Evolutionary conservation across 108 stramenopile species (phyloP).

Genomic region (Fragilariopsis cylindrus): DNA sequence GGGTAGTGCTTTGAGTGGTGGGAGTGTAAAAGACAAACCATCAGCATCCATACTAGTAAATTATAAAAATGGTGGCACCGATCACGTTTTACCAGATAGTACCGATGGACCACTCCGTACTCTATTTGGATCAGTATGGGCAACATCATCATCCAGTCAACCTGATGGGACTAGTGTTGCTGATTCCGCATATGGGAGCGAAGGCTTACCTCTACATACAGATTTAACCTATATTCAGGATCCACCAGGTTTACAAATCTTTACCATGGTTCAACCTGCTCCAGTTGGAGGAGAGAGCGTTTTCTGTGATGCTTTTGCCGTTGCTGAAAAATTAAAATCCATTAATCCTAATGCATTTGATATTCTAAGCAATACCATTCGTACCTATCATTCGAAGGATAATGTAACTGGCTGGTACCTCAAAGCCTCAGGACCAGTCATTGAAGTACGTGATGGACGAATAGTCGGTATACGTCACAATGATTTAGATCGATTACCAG

Average conservation of each 20-base stretch:
- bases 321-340: slow-evolving; percentile 46
- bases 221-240: slow-evolving; percentile 79
- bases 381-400: slow-evolving; percentile 73
- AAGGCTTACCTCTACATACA: slow-evolving; percentile 78
- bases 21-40: slow-evolving; percentile 32
- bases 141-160: slow-evolving; percentile 50
- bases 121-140: slow-evolving; percentile 80
- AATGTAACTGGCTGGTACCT: slow-evolving; percentile 73
- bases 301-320: slow-evolving; percentile 77
- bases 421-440: slow-evolving; percentile 68
- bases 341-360: slow-evolving; percentile 60
- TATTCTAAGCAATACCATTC: slow-evolving; percentile 45
- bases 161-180: slow-evolving; percentile 60
- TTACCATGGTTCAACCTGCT: slow-evolving; percentile 82
- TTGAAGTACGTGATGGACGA: slow-evolving; percentile 48
- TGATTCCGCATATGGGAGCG: slow-evolving; percentile 81
- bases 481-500: slow-evolving; percentile 81
- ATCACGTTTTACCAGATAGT: slow-evolving; percentile 35
- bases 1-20: slow-evolving; percentile 56
- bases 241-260: slow-evolving; percentile 87
- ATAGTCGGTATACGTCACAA: slow-evolving; percentile 76
- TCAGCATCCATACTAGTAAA: slow-evolving; percentile 30
- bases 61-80: slow-evolving; percentile 28
- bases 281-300: slow-evolving; percentile 51
- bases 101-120: slow-evolving; percentile 82